Base-by-base conservation (phyloP, 306 rosid species). In the Quercus bicolor region DNA sequence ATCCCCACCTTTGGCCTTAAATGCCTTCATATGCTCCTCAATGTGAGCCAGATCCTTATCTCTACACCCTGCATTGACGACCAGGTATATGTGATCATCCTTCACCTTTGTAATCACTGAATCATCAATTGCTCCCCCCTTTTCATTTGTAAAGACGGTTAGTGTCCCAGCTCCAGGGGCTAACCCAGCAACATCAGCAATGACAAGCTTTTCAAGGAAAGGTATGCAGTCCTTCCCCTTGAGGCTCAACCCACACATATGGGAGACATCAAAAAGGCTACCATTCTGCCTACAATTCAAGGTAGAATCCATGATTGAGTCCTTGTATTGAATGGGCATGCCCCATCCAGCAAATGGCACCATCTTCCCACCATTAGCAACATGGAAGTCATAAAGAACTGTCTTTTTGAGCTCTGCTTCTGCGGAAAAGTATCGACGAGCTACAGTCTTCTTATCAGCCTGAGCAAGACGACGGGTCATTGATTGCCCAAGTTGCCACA, bases 261-360 rank as follows among this genome's bases (percentile, higher is more conserved):
- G 97, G 43, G 97, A 74, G 68, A 94, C 98, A 87, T 94, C 94
- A 84, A 94, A 94, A 45, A 94, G 90, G 55, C 94, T 29, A 73
- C 97, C 97, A 75, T 94, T 85, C 80, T 92, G 76, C 84, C 98
- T 87, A 75, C 97, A 90, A 83, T 90, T 92, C n/a, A 92, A 73
- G 21, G 98, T 94, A 0, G 97, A 94, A 73, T 94, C 98, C 83
- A 92, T 92, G 81, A 94, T 94, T 18, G 97, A 94, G 78, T 94
- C 98, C 85, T 94, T 94, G 85, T 94, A 94, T 78, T 94, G 98
- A 70, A 94, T 94, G 43, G 97, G 97, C 97, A 94, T 94, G 83
- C 93, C 90, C 98, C 97, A 94, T 62, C 98, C 97, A 62, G 98
- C 98, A 82, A 94, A 94, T 16, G 97, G 97, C 75, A 94, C 97